Conservation (phyloP, 768 basidiomycete species). For the Dioszegia aurantiaca region DNA sequence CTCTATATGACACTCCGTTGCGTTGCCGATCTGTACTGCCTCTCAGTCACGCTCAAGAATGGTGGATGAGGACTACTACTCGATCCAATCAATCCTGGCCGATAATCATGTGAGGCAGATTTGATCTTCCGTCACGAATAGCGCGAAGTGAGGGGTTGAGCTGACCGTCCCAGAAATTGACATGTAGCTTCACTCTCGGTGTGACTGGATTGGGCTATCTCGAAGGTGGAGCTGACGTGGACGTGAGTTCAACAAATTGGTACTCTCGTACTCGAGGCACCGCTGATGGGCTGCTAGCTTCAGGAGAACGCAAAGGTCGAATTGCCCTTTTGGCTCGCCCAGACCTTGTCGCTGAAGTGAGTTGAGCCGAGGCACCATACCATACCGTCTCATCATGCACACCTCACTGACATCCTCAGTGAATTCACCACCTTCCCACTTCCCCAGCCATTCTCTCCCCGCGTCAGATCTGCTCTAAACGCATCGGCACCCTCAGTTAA, state of each 20-base stretch:
- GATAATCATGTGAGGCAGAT: conserved; percentile 70
- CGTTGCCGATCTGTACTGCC: too few species aligned
- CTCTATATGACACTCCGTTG: too few species aligned
- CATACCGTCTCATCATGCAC: too few species aligned
- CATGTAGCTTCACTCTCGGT: conserved; percentile 85
- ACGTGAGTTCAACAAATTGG: conserved; percentile 58
- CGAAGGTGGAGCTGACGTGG: conserved; percentile 76
- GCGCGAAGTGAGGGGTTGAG: not conserved
- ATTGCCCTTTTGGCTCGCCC: conserved; percentile 86
- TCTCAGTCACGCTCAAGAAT: not conserved
- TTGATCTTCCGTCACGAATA: not conserved
- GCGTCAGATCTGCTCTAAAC: conserved; percentile 80
- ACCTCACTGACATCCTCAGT: conserved; percentile 54
- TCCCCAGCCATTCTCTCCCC: conserved; percentile 69
- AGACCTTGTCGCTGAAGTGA: conserved; percentile 77
- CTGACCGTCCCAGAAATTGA: conserved; percentile 66
- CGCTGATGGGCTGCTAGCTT: conserved; percentile 59
- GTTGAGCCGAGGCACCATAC: too few species aligned
- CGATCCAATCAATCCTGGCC: conserved; percentile 82
- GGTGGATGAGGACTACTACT: conserved; percentile 92
- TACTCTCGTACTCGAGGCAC: not conserved
- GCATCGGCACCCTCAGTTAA: conserved; percentile 84
- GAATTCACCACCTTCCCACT: conserved; percentile 88
- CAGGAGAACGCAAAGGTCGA: conserved; percentile 71
- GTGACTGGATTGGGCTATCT: conserved; percentile 85